phyloP scores from a whole-genome alignment of 1,284 basidiomycete genomes.

The Cutaneotrichosporon arboriforme region DNA sequence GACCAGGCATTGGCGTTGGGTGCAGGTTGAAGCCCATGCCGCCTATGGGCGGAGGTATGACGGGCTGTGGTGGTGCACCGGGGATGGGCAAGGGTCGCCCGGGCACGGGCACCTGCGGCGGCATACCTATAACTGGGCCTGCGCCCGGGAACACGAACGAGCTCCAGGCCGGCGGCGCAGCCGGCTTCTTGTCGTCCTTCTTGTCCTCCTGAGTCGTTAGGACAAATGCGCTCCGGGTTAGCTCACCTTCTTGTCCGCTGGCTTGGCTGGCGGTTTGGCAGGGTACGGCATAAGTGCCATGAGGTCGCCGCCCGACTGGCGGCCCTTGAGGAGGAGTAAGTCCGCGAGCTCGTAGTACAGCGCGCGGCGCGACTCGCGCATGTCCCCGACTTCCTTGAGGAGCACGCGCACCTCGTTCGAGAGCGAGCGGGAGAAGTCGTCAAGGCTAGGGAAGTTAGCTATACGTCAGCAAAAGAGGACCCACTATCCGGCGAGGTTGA shows the following conservation, averaged over 20 bases:
- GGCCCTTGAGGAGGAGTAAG: conserved; percentile 44
- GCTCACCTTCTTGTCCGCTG: conserved; percentile 19
- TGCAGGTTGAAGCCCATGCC: neutral
- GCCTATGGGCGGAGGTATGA: neutral
- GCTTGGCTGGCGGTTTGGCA: conserved; percentile 29
- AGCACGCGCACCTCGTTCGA: conserved; percentile 44
- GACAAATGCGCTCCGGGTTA: too few species aligned
- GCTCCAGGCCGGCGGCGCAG: conserved; percentile 9
- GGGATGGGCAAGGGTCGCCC: neutral
- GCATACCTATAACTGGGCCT: conserved; percentile 1
- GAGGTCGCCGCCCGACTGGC: conserved; percentile 44
- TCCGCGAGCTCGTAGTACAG: conserved; percentile 46
- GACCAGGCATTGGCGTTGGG: neutral
- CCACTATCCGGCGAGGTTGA: conserved; percentile 45
- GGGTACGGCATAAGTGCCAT: conserved; percentile 48
- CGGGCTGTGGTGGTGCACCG: neutral
- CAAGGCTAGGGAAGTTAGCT: conserved; percentile 27
- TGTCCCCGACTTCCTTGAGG: conserved; percentile 46
- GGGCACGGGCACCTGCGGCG: neutral
- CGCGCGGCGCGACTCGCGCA: conserved; percentile 44
- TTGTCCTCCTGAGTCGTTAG: neutral
- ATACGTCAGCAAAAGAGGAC: neutral
- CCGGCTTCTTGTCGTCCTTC: conserved; percentile 10
- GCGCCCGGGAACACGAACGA: conserved; percentile 3
- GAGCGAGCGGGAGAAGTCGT: conserved; percentile 45